A percentile compares a stretch with the other conserved stretches of the same genome.
These are phyloP conservation scores for Phaeodactylum tricornutum DNA, from an alignment of 108 stramenopile species.

Conservation along the genomic window DNA sequence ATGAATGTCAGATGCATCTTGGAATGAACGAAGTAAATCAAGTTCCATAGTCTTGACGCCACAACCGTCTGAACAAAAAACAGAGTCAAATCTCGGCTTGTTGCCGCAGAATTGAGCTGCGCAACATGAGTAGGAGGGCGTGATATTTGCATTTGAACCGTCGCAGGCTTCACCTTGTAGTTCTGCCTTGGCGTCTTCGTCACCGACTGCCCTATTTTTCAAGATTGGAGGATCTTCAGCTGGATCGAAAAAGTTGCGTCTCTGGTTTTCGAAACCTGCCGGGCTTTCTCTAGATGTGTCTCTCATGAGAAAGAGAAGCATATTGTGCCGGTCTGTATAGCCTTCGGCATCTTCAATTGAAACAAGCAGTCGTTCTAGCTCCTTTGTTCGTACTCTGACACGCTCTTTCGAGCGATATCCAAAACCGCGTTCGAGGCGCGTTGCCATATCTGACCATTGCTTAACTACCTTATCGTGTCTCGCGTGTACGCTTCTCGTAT, in stretches of 20 bases:
- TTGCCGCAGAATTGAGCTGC: slow-evolving; percentile 35
- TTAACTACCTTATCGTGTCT: slow-evolving; percentile 81
- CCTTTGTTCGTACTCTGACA: slow-evolving; percentile 47
- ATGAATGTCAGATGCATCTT: slow-evolving; percentile 59
- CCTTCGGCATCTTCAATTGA: slow-evolving; percentile 76
- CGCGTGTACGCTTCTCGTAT: slow-evolving; percentile 62
- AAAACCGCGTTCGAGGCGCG: slow-evolving; percentile 22
- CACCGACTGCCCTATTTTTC: neutral
- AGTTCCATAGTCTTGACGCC: slow-evolving; percentile 52
- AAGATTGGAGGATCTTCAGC: slow-evolving; percentile 34
- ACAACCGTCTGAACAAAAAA: slow-evolving; percentile 80
- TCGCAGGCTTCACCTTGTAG: neutral
- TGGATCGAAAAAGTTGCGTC: slow-evolving; percentile 72
- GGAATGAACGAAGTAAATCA: slow-evolving; percentile 57
- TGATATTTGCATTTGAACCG: neutral
- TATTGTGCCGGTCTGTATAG: slow-evolving; percentile 76
- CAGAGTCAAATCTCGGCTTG: slow-evolving; percentile 64
- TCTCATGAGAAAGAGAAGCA: slow-evolving; percentile 69
- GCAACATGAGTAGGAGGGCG: slow-evolving; percentile 12
- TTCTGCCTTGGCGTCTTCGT: neutral
- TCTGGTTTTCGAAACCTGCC: slow-evolving; percentile 56
- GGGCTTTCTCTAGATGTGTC: slow-evolving; percentile 49
- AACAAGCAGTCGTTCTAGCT: slow-evolving; percentile 60
- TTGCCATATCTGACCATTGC: slow-evolving; percentile 68
- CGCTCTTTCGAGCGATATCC: slow-evolving; percentile 43